phyloP scores from a whole-genome alignment of 306 rosid genomes.

The Acmispon strigosus region DNA sequence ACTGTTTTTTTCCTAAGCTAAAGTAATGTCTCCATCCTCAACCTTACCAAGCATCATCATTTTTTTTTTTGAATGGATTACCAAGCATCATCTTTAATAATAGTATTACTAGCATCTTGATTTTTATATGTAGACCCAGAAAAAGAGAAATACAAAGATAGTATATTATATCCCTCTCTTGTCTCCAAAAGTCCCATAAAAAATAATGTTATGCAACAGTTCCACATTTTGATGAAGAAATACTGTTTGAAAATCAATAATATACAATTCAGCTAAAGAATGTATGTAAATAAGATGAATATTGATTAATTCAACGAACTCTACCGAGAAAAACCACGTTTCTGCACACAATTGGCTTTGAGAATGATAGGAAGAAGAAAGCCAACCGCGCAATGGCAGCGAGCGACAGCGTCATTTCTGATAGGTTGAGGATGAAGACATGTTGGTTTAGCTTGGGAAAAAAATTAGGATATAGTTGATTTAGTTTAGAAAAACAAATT shows the following conservation, averaged over 20 bases:
- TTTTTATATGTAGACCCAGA: conserved; percentile 39
- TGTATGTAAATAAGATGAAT: conserved; percentile 7
- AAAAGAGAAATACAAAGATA: conserved; percentile 70
- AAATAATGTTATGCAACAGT: conserved; percentile 69
- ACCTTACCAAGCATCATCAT: no score
- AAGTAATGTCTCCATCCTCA: no score
- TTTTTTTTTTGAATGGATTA: no score
- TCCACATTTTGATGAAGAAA: conserved; percentile 70
- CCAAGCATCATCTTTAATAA: no score
- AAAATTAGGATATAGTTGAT: no score
- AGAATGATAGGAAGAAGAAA: conserved; percentile 71
- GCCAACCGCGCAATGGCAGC: conserved; percentile 49
- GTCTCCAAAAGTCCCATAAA: conserved; percentile 68
- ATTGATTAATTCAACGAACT: conserved; percentile 17
- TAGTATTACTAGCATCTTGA: conserved; percentile 33
- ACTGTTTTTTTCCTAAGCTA: no score
- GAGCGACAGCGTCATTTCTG: no score
- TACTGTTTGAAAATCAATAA: conserved; percentile 49
- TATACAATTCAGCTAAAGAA: conserved; percentile 13
- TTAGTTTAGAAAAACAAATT: no score
- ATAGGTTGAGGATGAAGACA: no score
- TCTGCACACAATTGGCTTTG: conserved; percentile 48
- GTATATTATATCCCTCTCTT: conserved; percentile 74
- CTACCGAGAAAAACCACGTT: conserved; percentile 54
- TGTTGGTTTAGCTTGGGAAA: no score